phyloP scores from a whole-genome alignment of 495 filamentous ascomycete genomes.

The Neurospora sp. region DNA sequence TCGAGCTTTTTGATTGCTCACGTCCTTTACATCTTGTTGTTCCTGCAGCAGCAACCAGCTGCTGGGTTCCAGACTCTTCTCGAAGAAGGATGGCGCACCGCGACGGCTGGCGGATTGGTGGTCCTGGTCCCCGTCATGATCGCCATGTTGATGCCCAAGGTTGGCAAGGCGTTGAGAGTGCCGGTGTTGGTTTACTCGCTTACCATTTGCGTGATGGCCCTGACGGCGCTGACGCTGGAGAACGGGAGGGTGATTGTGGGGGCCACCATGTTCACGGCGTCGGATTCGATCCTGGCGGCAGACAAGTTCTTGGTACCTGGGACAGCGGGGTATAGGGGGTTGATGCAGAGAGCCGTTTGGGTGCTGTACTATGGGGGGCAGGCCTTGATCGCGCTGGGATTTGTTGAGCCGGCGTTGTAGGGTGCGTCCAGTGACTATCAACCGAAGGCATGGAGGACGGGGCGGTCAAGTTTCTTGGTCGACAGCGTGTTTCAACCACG shows the following conservation, averaged over 20 bases:
- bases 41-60: background rate
- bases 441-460: background rate
- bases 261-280: constrained; percentile 15
- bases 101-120: background rate
- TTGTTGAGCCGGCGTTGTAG: background rate
- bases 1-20: constrained; percentile 17
- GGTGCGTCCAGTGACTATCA: background rate
- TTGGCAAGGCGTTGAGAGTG: constrained; percentile 29
- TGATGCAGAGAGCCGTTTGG: constrained; percentile 22
- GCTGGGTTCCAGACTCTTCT: background rate
- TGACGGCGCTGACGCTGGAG: constrained; percentile 11
- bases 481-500: background rate
- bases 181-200: constrained; percentile 42
- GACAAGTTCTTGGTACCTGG: constrained; percentile 13
- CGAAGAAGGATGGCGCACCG: background rate
- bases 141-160: constrained; percentile 8
- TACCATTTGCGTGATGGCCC: constrained; percentile 33
- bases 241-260: constrained; percentile 8
- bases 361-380: constrained; percentile 20
- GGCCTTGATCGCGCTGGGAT: constrained; percentile 17
- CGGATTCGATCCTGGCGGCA: constrained; percentile 16
- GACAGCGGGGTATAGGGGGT: constrained; percentile 1
- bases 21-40: constrained; percentile 15
- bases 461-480: background rate
- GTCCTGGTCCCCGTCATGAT: constrained; percentile 7